Percentiles rank a stretch among this genome's conserved stretches.
Evolutionary conservation across 1,139 yeast genomes (phyloP).

Genomic region (Blastobotrys illinoisensis): DNA sequence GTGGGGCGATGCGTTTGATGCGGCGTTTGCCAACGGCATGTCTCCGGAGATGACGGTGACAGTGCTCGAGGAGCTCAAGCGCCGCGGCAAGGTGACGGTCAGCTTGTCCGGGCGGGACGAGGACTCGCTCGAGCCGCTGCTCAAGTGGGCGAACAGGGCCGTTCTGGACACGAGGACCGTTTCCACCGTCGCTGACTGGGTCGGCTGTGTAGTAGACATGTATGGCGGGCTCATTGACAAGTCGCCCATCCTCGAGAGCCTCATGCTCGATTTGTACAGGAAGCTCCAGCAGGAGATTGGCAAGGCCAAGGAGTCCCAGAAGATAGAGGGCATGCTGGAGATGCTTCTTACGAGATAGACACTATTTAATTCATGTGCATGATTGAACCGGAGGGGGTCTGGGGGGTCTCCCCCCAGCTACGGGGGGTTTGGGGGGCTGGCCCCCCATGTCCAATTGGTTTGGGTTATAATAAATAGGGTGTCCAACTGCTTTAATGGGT

Average conservation of each 20-base stretch:
- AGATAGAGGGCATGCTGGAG: slow-evolving; percentile 93
- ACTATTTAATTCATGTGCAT: too few species aligned
- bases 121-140: slow-evolving; percentile 71
- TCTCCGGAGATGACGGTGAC: slow-evolving; percentile 76
- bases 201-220: slow-evolving; percentile 74
- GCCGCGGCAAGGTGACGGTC: slow-evolving; percentile 79
- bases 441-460: too few species aligned
- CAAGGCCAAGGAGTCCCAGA: slow-evolving; percentile 82
- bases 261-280: slow-evolving; percentile 49
- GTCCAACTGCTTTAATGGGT: too few species aligned
- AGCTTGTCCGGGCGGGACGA: slow-evolving; percentile 82
- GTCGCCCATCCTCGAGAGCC: slow-evolving; percentile 75
- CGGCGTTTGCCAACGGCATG: slow-evolving; percentile 73
- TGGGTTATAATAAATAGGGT: too few species aligned
- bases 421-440: too few species aligned
- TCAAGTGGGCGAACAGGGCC: slow-evolving; percentile 72
- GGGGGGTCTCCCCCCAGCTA: too few species aligned
- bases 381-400: too few species aligned
- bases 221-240: slow-evolving; percentile 67
- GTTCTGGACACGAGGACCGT: slow-evolving; percentile 79
- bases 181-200: slow-evolving; percentile 72
- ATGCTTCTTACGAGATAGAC: slow-evolving; percentile 41
- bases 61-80: slow-evolving; percentile 75
- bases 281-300: slow-evolving; percentile 63
- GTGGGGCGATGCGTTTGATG: slow-evolving; percentile 89